These are phyloP conservation scores for Metschnikowia amazonensis DNA, from an alignment of 805 yeast genomes.

Conservation along the genomic window DNA sequence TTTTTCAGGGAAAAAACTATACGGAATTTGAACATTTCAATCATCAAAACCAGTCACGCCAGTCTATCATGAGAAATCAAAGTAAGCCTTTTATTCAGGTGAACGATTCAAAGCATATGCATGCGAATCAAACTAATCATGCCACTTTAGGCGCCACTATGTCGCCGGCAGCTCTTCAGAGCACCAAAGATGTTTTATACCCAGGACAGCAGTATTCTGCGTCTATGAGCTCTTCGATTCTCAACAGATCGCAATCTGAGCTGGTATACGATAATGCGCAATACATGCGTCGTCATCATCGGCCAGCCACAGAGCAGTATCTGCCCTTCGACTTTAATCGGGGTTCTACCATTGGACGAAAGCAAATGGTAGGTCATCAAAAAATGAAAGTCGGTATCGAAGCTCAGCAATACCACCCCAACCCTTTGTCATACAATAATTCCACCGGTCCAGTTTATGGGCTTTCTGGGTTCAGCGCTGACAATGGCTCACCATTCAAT, in stretches of 20 bases:
- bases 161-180: conserved; percentile 1
- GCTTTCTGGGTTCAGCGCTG: background rate
- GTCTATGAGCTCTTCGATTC: background rate
- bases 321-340: background rate
- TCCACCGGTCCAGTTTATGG: conserved; percentile 1
- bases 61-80: background rate
- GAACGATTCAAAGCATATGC: background rate
- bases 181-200: conserved; percentile 8
- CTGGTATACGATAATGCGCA: background rate
- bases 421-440: conserved; percentile 2
- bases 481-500: background rate
- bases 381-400: background rate
- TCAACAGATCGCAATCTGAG: background rate
- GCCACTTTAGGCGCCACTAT: background rate
- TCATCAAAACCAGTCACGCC: background rate
- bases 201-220: conserved; percentile 5
- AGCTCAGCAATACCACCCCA: background rate
- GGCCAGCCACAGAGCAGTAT: conserved; percentile 3
- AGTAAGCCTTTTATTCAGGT: background rate
- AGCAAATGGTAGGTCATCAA: conserved; percentile 2
- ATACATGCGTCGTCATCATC: background rate
- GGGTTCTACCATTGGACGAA: background rate
- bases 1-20: background rate
- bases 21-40: background rate
- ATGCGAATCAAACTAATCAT: background rate